These are phyloP conservation scores for Penicillium goetzii DNA, from an alignment of 495 filamentous ascomycete genomes.

Conservation along the genomic window DNA sequence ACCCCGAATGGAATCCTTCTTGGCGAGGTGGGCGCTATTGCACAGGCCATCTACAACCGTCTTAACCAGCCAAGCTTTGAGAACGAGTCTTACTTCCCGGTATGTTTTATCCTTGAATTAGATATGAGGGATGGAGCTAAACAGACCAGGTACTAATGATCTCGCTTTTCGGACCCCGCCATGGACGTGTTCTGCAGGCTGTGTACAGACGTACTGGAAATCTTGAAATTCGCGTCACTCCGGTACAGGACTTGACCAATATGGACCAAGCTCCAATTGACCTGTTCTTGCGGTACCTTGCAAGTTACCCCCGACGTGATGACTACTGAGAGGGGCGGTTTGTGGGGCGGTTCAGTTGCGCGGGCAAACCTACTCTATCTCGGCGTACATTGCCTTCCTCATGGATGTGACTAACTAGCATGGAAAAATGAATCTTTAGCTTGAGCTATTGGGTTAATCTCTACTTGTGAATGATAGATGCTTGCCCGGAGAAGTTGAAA, in stretches of 20 bases:
- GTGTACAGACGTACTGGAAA: conserved; percentile 1
- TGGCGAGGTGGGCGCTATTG: conserved; percentile 1
- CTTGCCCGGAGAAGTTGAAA: too few species aligned
- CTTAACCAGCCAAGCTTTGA: conserved; percentile 1
- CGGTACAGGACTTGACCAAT: background rate
- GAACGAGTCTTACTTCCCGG: conserved; percentile 7
- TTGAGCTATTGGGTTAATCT: background rate
- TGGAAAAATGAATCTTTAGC: background rate
- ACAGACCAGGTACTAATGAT: conserved; percentile 2
- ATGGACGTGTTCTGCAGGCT: background rate
- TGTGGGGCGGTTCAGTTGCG: too few species aligned
- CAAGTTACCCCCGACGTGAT: conserved; percentile 1
- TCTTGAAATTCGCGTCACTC: background rate
- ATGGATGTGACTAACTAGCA: background rate
- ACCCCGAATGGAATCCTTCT: background rate
- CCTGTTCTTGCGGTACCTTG: conserved; percentile 2
- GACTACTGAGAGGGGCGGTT: background rate
- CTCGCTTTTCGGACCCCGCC: conserved; percentile 6
- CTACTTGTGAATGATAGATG: background rate
- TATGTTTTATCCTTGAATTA: background rate
- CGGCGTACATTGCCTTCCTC: background rate
- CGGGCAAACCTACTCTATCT: background rate
- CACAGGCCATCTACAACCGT: conserved; percentile 5
- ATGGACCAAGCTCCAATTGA: background rate
- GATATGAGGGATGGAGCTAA: background rate